Evolutionary conservation across 2,329 filamentous ascomycete species (phyloP).

Genomic region (Sclerotinia borealis): DNA sequence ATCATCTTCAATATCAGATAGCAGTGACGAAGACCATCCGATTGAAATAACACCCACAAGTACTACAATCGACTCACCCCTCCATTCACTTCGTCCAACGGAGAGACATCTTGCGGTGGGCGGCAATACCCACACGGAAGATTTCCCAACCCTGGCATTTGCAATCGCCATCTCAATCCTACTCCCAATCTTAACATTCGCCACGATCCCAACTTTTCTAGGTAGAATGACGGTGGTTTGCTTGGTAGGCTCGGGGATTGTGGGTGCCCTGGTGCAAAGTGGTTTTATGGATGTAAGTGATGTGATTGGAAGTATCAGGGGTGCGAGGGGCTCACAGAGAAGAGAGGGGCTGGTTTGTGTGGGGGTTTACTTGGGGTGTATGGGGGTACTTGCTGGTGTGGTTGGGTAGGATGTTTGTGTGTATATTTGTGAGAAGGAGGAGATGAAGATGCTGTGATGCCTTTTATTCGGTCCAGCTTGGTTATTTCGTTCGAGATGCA

Average conservation of each 20-base stretch:
- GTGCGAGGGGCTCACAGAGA: slow-evolving; percentile 12
- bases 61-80: not conserved
- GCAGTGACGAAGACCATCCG: not conserved
- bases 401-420: slow-evolving; percentile 12
- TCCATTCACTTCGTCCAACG: not conserved
- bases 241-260: slow-evolving; percentile 44
- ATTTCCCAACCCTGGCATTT: slow-evolving; percentile 34
- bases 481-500: not conserved
- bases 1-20: not conserved
- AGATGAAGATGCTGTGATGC: not conserved
- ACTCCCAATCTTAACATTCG: slow-evolving; percentile 52
- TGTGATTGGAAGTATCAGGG: not conserved
- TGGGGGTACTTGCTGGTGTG: slow-evolving; percentile 28
- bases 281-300: slow-evolving; percentile 11
- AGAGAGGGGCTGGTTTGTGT: slow-evolving; percentile 25
- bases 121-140: slow-evolving; percentile 27
- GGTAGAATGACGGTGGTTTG: slow-evolving; percentile 52
- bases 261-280: slow-evolving; percentile 22
- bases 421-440: no score
- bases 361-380: slow-evolving; percentile 27
- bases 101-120: not conserved
- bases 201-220: slow-evolving; percentile 49
- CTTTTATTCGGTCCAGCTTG: not conserved
- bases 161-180: slow-evolving; percentile 49
- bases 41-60: not conserved